Conservation (phyloP, 2,329 filamentous ascomycete genomes). For the Rachicladosporium sp. region DNA sequence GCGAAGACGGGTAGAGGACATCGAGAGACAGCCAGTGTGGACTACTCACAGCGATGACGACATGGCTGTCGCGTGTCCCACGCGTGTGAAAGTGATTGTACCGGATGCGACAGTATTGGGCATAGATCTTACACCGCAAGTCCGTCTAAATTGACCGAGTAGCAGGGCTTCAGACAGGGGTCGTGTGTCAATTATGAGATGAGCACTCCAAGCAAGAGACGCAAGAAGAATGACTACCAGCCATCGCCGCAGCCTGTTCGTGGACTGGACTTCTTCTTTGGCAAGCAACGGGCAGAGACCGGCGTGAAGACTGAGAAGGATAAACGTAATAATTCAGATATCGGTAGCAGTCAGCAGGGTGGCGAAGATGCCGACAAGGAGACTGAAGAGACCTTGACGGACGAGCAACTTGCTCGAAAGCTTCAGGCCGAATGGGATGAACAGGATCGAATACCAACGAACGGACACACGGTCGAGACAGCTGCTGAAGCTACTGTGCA, state of each 20-base stretch:
- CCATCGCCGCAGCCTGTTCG: slow-evolving; percentile 40
- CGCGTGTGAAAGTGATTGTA: too few species aligned
- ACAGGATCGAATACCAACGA: slow-evolving; percentile 30
- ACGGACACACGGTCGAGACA: too few species aligned
- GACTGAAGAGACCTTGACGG: slow-evolving; percentile 42
- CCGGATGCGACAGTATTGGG: too few species aligned
- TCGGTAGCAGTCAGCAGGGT: slow-evolving; percentile 2
- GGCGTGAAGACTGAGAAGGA: neutral
- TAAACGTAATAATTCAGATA: neutral
- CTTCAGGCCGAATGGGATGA: slow-evolving; percentile 77
- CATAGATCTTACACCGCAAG: too few species aligned
- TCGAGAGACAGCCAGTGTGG: too few species aligned
- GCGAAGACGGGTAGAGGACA: too few species aligned
- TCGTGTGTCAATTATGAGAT: slow-evolving; percentile 14
- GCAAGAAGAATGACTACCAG: slow-evolving; percentile 59
- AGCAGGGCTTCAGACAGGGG: too few species aligned
- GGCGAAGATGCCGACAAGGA: slow-evolving; percentile 26
- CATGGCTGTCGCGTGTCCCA: too few species aligned
- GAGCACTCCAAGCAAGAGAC: slow-evolving; percentile 64
- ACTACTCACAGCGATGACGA: too few species aligned
- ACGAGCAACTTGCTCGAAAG: slow-evolving; percentile 71
- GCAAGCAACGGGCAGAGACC: slow-evolving; percentile 44
- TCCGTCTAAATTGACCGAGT: too few species aligned
- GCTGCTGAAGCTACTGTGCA: neutral
- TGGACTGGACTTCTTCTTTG: slow-evolving; percentile 78